Conservation (phyloP, 352 stramenopile species). For the Phytophthora fragariae region DNA sequence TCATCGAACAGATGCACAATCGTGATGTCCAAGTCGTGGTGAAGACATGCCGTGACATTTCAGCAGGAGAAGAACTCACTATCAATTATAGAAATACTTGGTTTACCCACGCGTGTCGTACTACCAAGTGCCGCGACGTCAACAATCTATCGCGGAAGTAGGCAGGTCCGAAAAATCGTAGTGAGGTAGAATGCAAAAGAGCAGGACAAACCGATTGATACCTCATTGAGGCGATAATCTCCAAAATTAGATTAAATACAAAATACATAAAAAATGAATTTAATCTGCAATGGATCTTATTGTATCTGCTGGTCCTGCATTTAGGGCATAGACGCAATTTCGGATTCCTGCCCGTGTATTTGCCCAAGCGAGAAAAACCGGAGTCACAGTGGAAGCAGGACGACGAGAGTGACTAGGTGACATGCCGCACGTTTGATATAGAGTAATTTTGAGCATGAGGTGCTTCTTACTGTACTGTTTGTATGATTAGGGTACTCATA, state of each 20-base stretch:
- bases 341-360: not conserved
- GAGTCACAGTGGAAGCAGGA: too few relatives aligned
- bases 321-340: not conserved
- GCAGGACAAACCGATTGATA: too few relatives aligned
- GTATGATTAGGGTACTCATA: not conserved
- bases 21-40: constrained; percentile 1
- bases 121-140: not conserved
- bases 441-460: too few relatives aligned
- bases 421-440: too few relatives aligned
- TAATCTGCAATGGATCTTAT: not conserved
- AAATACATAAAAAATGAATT: not conserved
- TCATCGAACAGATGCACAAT: constrained; percentile 1
- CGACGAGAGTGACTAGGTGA: too few relatives aligned
- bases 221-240: too few relatives aligned
- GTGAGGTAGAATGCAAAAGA: too few relatives aligned
- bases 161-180: too few relatives aligned
- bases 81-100: not conserved
- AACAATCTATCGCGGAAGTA: not conserved
- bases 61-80: not conserved
- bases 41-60: not conserved
- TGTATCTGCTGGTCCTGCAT: not conserved
- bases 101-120: not conserved
- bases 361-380: not conserved
- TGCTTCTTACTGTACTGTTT: too few relatives aligned
- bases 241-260: not conserved